These are phyloP conservation scores for Talaromyces sp. DNA, from an alignment of 2,329 filamentous ascomycete species.

Conservation along the genomic window DNA sequence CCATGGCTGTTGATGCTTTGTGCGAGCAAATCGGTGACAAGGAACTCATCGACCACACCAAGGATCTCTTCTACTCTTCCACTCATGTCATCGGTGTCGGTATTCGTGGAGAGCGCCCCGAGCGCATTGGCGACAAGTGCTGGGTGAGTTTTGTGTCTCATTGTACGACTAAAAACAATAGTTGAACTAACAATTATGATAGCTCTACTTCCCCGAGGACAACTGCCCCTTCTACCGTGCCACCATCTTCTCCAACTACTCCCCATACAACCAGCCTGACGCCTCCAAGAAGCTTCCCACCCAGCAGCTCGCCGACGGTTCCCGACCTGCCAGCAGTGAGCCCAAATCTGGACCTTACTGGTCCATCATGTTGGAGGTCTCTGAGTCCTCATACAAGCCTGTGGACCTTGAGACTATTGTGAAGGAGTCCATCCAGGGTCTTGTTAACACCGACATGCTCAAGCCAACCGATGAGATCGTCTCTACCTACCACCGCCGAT, in stretches of 20 bases:
- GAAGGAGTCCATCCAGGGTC: conserved; percentile 86
- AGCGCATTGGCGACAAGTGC: conserved; percentile 98
- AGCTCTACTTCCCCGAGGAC: conserved; percentile 98
- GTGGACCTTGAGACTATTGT: conserved; percentile 81
- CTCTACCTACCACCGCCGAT: conserved; percentile 95
- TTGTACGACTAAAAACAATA: neutral
- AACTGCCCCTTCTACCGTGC: conserved; percentile 99
- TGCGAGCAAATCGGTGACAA: conserved; percentile 82
- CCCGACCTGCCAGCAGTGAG: conserved; percentile 66
- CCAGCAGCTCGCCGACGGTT: conserved; percentile 77
- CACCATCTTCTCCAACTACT: conserved; percentile 99
- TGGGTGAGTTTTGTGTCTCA: conserved; percentile 58
- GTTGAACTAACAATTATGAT: neutral
- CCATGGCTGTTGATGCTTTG: conserved; percentile 90
- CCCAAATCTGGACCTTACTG: conserved; percentile 91
- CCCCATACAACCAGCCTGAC: conserved; percentile 92
- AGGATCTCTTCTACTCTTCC: conserved; percentile 91
- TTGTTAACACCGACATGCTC: conserved; percentile 98
- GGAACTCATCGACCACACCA: conserved; percentile 75
- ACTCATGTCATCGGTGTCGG: conserved; percentile 97
- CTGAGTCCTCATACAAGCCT: conserved; percentile 91
- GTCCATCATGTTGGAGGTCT: conserved; percentile 99
- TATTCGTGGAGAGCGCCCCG: conserved; percentile 82
- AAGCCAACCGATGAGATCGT: conserved; percentile 88
- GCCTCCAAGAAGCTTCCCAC: conserved; percentile 79